Percentiles rank a stretch among this genome's conserved stretches.
These are phyloP conservation scores for Pyracantha coccinea DNA, from an alignment of 331 rosid genomes.

Conservation along the genomic window DNA sequence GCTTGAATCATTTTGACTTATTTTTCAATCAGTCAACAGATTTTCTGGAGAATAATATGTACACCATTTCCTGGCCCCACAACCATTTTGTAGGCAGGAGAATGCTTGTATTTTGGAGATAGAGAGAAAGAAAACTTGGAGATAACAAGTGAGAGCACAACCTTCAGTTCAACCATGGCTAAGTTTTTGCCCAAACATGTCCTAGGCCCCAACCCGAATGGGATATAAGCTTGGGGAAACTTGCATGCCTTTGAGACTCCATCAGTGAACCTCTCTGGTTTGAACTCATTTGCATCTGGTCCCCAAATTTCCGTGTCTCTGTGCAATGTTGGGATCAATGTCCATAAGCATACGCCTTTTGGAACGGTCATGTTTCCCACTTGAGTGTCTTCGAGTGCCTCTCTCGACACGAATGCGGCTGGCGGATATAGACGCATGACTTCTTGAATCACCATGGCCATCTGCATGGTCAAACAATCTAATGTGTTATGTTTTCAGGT, in stretches of 20 bases:
- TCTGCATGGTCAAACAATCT: slow-evolving; percentile 16
- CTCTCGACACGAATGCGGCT: slow-evolving; percentile 89
- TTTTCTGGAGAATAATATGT: slow-evolving; percentile 35
- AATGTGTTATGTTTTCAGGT: not conserved
- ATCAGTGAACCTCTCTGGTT: slow-evolving; percentile 70
- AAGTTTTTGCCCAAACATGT: slow-evolving; percentile 78
- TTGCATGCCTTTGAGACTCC: slow-evolving; percentile 76
- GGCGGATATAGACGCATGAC: slow-evolving; percentile 83
- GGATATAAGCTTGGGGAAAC: slow-evolving; percentile 57
- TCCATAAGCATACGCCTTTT: slow-evolving; percentile 70
- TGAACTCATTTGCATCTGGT: slow-evolving; percentile 62
- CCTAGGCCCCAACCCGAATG: slow-evolving; percentile 78
- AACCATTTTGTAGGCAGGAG: slow-evolving; percentile 72
- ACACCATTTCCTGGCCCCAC: slow-evolving; percentile 78
- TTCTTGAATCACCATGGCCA: slow-evolving; percentile 76
- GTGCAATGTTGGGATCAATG: slow-evolving; percentile 66
- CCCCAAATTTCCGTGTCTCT: slow-evolving; percentile 87
- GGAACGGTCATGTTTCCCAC: slow-evolving; percentile 61
- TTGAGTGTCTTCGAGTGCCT: slow-evolving; percentile 58
- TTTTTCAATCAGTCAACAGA: not conserved
- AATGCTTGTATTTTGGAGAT: slow-evolving; percentile 67
- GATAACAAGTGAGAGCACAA: slow-evolving; percentile 55
- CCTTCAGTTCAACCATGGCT: slow-evolving; percentile 70
- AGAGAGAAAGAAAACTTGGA: slow-evolving; percentile 59
- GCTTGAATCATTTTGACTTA: not conserved